Evolutionary conservation across 768 basidiomycete species (phyloP).

Genomic region (Rhodotorula sphaerocarpa): DNA sequence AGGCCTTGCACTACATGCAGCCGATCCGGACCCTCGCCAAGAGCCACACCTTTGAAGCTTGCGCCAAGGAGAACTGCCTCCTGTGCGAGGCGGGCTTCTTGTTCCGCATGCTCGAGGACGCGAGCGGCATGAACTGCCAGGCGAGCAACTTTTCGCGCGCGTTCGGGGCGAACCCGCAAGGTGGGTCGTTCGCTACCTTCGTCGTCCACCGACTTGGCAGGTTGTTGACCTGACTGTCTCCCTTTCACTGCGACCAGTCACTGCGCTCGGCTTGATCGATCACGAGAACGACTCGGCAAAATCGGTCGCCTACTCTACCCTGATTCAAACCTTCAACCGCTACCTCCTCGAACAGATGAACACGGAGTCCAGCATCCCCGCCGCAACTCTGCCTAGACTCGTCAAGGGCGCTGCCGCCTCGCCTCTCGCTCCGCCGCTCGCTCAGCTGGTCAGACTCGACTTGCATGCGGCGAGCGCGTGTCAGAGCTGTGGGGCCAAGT

Average conservation of each 20-base stretch:
- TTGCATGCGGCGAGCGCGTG: slow-evolving; percentile 70
- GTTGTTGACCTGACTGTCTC: no score
- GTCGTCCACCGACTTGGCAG: no score
- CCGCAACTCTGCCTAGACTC: slow-evolving; percentile 47
- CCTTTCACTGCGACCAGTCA: no score
- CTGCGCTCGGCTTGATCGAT: slow-evolving; percentile 81
- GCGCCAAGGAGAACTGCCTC: slow-evolving; percentile 82
- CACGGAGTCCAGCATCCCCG: slow-evolving; percentile 58
- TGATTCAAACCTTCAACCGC: slow-evolving; percentile 91
- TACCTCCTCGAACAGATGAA: slow-evolving; percentile 80
- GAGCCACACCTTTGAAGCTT: slow-evolving; percentile 81
- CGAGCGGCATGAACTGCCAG: slow-evolving; percentile 86
- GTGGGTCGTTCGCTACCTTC: slow-evolving; percentile 48
- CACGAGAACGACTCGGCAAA: slow-evolving; percentile 55
- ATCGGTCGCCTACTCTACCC: slow-evolving; percentile 55
- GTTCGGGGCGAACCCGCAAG: slow-evolving; percentile 76
- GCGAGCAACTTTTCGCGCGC: slow-evolving; percentile 95
- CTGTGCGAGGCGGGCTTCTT: slow-evolving; percentile 92
- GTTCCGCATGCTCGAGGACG: slow-evolving; percentile 90
- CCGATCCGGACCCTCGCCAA: slow-evolving; percentile 77
- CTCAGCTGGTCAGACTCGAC: slow-evolving; percentile 74
- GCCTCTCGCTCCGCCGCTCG: slow-evolving; percentile 55
- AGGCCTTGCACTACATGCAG: slow-evolving; percentile 74
- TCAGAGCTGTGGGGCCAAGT: slow-evolving; percentile 59
- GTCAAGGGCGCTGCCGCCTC: slow-evolving; percentile 34